Percentiles rank a stretch among this genome's conserved stretches.
phyloP scores from a whole-genome alignment of 176 grass and related monocot genomes.

The Carex littledalei region DNA sequence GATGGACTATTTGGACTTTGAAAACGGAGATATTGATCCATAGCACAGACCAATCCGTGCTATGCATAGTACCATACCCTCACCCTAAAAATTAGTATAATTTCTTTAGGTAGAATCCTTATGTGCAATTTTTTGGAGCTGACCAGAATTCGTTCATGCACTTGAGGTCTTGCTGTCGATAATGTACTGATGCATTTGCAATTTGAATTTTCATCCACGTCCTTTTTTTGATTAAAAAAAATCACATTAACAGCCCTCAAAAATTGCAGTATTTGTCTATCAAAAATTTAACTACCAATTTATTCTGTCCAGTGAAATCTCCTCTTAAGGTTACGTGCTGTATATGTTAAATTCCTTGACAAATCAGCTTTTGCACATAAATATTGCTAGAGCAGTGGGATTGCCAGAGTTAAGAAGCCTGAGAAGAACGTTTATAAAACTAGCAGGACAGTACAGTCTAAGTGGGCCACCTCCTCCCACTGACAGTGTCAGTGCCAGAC shows the following conservation, averaged over 20 bases:
- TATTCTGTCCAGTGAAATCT: background rate
- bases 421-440: constrained; percentile 76
- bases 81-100: background rate
- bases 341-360: constrained; percentile 39
- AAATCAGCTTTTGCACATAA: constrained; percentile 42
- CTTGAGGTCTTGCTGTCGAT: background rate
- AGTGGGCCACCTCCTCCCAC: constrained; percentile 76
- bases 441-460: constrained; percentile 74
- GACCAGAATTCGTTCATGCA: background rate
- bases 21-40: no score
- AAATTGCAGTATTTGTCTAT: background rate
- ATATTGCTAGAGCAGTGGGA: constrained; percentile 62
- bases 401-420: constrained; percentile 81
- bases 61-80: no score
- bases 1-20: no score
- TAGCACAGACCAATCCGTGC: no score
- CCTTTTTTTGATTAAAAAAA: background rate
- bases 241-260: background rate
- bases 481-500: constrained; percentile 70
- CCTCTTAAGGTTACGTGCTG: background rate
- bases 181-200: background rate
- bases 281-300: background rate
- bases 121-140: background rate
- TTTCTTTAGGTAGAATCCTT: background rate
- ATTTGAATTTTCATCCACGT: background rate